phyloP scores from a whole-genome alignment of 1,139 yeast genomes.

The Arxiozyma bovina region DNA sequence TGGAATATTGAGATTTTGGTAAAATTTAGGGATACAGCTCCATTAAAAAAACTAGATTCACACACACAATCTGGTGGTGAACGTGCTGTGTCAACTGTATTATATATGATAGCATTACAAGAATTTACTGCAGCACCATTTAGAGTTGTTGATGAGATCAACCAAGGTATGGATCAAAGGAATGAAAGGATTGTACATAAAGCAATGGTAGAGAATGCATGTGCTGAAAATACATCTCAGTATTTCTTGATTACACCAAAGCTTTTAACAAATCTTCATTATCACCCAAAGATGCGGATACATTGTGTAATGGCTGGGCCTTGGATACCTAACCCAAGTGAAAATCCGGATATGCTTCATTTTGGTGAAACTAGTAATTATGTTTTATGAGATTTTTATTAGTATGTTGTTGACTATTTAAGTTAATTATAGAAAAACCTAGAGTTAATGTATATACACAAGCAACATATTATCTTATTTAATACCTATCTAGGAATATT shows the following conservation, averaged over 20 bases:
- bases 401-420: background rate
- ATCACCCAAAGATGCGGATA: slow-evolving; percentile 74
- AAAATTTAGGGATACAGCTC: slow-evolving; percentile 71
- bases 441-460: background rate
- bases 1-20: slow-evolving; percentile 86
- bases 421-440: no score
- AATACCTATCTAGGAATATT: no score
- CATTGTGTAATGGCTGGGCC: slow-evolving; percentile 78
- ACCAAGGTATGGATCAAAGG: slow-evolving; percentile 96
- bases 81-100: slow-evolving; percentile 87
- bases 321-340: slow-evolving; percentile 34
- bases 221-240: slow-evolving; percentile 53
- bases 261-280: slow-evolving; percentile 65
- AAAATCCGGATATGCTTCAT: slow-evolving; percentile 25
- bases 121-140: slow-evolving; percentile 88
- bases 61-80: slow-evolving; percentile 98
- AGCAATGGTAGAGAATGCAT: slow-evolving; percentile 79
- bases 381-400: slow-evolving; percentile 11
- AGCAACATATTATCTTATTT: no score
- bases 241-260: slow-evolving; percentile 93
- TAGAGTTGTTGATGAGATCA: slow-evolving; percentile 93
- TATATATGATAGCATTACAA: slow-evolving; percentile 84
- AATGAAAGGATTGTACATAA: slow-evolving; percentile 85
- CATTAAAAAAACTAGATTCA: slow-evolving; percentile 61
- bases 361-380: slow-evolving; percentile 33